Evolutionary conservation across 495 filamentous ascomycete species (phyloP).

Genomic region (Baudoinia panamericana): DNA sequence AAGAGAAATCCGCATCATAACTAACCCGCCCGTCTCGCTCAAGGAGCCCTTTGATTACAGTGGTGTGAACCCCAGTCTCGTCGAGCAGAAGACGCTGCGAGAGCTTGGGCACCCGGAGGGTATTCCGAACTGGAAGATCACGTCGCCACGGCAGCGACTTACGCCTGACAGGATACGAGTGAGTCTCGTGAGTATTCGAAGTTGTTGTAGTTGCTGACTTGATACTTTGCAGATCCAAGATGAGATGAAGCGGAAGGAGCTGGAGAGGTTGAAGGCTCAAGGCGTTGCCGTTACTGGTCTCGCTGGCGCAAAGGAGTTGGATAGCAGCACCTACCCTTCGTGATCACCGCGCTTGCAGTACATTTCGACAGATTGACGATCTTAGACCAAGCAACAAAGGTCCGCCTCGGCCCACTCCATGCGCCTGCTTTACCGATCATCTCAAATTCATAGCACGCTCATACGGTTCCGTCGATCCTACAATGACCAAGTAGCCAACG

Average conservation of each 20-base stretch:
- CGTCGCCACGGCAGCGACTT: constrained; percentile 1
- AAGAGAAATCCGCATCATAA: constrained; percentile 9
- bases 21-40: constrained; percentile 12
- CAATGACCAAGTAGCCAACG: too few relatives aligned
- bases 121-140: constrained; percentile 12
- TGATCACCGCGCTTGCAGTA: too few relatives aligned
- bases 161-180: constrained; percentile 4
- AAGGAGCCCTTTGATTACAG: constrained; percentile 12
- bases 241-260: constrained; percentile 9
- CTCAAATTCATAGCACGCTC: too few relatives aligned
- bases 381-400: too few relatives aligned
- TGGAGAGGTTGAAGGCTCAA: constrained; percentile 8
- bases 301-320: constrained; percentile 1
- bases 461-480: too few relatives aligned
- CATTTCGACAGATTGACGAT: too few relatives aligned
- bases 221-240: constrained; percentile 1
- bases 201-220: not conserved
- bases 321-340: not conserved
- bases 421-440: too few relatives aligned
- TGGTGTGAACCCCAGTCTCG: constrained; percentile 6
- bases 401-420: too few relatives aligned
- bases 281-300: constrained; percentile 2
- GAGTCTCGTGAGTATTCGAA: not conserved
- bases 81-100: constrained; percentile 10
- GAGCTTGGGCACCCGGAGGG: constrained; percentile 7